A percentile compares a stretch with the other conserved stretches of the same genome.
phyloP scores from a whole-genome alignment of 1,284 basidiomycete genomes.

The Papiliotrema laurentii region DNA sequence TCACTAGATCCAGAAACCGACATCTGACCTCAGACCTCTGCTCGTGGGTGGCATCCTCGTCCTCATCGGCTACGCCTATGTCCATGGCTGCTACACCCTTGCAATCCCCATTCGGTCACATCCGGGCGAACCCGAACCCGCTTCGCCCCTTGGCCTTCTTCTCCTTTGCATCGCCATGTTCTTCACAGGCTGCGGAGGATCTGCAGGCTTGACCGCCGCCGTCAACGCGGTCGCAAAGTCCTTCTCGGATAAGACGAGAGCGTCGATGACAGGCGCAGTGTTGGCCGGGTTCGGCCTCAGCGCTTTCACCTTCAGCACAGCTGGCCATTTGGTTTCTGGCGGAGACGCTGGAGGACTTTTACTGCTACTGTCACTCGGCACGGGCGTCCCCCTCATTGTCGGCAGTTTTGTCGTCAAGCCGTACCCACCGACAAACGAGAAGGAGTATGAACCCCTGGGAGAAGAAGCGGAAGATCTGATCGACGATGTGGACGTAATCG shows the following conservation, averaged over 20 bases:
- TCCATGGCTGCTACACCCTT: conserved; percentile 58
- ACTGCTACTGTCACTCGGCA: conserved; percentile 64
- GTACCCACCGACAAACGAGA: conserved; percentile 50
- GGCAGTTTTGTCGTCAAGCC: conserved; percentile 62
- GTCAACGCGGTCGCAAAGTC: conserved; percentile 48
- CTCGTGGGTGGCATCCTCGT: conserved; percentile 54
- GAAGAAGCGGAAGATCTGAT: conserved; percentile 10
- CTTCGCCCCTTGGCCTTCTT: conserved; percentile 23
- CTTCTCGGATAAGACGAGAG: conserved; percentile 52
- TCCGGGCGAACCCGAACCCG: background rate
- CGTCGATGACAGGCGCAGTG: conserved; percentile 66
- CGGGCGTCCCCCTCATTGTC: conserved; percentile 62
- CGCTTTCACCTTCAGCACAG: conserved; percentile 69
- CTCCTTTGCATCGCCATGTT: conserved; percentile 39
- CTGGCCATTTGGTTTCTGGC: conserved; percentile 62
- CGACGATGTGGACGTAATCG: conserved; percentile 14
- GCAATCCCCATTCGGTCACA: conserved; percentile 4
- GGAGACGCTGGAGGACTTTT: conserved; percentile 68
- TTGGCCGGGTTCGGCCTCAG: conserved; percentile 78
- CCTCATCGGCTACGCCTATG: conserved; percentile 62
- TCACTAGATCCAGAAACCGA: background rate
- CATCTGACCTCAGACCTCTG: conserved; percentile 23
- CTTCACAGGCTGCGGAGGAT: conserved; percentile 42
- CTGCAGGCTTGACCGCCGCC: conserved; percentile 39
- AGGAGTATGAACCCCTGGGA: conserved; percentile 21